Conservation (phyloP, 768 basidiomycete genomes). For the Mycena galopus region DNA sequence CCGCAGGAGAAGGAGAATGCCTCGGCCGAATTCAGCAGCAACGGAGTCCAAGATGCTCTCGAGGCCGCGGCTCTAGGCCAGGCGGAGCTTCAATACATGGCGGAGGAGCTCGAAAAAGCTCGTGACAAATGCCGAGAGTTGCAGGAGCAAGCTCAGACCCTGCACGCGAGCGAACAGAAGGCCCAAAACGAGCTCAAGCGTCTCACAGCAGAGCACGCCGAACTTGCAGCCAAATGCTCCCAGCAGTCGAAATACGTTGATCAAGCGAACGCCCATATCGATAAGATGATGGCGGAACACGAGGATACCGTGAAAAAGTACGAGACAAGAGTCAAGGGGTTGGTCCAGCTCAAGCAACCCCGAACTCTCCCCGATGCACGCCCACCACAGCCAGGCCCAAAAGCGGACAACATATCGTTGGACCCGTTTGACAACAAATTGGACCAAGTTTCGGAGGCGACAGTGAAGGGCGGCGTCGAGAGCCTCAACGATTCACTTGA, state of each 20-base stretch:
- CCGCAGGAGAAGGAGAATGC: background rate
- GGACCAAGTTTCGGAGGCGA: constrained; percentile 35
- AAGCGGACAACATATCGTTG: background rate
- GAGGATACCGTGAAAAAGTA: background rate
- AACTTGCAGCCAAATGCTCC: background rate
- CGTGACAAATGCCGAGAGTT: background rate
- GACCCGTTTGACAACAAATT: constrained; percentile 32
- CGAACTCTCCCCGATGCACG: background rate
- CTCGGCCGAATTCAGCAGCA: background rate
- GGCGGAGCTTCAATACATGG: background rate
- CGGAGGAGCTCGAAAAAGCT: background rate
- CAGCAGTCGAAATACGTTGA: background rate
- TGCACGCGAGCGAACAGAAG: background rate
- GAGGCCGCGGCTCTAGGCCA: constrained; percentile 2
- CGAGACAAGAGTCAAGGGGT: background rate
- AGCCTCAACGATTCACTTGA: constrained; percentile 36
- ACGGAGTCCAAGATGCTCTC: background rate
- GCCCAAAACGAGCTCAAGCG: background rate
- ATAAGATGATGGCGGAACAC: background rate
- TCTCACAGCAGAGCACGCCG: background rate
- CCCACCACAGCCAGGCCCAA: background rate
- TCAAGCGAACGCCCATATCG: background rate
- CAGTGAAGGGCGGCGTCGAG: constrained; percentile 25
- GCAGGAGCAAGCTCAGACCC: background rate
- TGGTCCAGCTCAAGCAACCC: constrained; percentile 14